phyloP scores from a whole-genome alignment of 116 monocot species.

The Posidonia oceanica region DNA sequence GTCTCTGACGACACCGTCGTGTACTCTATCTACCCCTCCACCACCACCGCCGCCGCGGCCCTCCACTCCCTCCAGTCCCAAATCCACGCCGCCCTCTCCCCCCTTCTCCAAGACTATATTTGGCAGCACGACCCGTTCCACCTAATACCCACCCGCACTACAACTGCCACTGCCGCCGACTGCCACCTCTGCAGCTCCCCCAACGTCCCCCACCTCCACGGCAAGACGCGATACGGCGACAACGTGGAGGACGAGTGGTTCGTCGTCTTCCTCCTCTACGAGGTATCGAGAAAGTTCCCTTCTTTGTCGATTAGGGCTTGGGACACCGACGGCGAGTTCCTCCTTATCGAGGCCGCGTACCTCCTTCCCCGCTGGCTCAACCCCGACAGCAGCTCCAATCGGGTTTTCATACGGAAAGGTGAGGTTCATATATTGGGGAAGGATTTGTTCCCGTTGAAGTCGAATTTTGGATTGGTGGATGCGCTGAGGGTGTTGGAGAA shows the following conservation, averaged over 20 bases:
- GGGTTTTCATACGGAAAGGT: slow-evolving; percentile 61
- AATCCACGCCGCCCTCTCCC: slow-evolving; percentile 16
- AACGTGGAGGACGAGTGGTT: slow-evolving; percentile 95
- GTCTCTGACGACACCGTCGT: slow-evolving; percentile 54
- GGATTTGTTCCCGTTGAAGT: slow-evolving; percentile 5
- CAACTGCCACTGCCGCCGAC: not conserved
- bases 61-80: slow-evolving; percentile 31
- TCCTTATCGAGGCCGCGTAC: slow-evolving; percentile 88
- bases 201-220: slow-evolving; percentile 60
- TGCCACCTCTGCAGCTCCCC: slow-evolving; percentile 28
- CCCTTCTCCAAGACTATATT: slow-evolving; percentile 33
- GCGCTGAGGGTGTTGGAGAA: slow-evolving; percentile 32
- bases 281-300: slow-evolving; percentile 34
- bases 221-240: slow-evolving; percentile 66
- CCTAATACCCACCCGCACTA: slow-evolving; percentile 12
- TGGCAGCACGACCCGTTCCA: slow-evolving; percentile 64
- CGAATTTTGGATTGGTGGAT: slow-evolving; percentile 17
- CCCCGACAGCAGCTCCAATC: slow-evolving; percentile 49
- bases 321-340: slow-evolving; percentile 94
- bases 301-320: slow-evolving; percentile 38
- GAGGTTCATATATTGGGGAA: slow-evolving; percentile 58
- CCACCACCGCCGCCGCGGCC: slow-evolving; percentile 6
- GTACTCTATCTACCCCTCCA: slow-evolving; percentile 53
- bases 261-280: slow-evolving; percentile 58
- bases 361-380: slow-evolving; percentile 69